Conservation (phyloP, 352 stramenopile genomes). For the Elongisporangium prolatum region DNA sequence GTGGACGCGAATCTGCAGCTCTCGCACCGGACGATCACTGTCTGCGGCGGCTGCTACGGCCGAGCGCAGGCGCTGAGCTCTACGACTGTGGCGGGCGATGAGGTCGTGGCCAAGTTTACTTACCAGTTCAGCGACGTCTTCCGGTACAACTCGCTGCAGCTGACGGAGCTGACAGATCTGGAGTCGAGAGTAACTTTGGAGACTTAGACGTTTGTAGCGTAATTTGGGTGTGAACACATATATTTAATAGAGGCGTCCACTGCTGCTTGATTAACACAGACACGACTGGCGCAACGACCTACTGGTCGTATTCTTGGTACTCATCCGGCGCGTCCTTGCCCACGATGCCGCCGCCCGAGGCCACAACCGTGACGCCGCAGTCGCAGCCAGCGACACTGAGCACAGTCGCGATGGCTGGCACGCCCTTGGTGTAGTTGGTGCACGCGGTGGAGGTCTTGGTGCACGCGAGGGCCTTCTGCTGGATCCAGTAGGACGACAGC, state of each 20-base stretch:
- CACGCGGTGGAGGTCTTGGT: conserved; percentile 43
- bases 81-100: not conserved
- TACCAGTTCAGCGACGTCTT: not conserved
- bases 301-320: not conserved
- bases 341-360: conserved; percentile 1
- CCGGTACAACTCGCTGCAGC: not conserved
- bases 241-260: not conserved
- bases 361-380: conserved; percentile 16
- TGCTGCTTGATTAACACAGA: not conserved
- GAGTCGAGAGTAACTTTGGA: not conserved
- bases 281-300: not conserved
- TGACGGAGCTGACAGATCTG: not conserved
- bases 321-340: conserved; percentile 1
- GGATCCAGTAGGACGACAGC: conserved; percentile 51
- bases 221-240: not conserved
- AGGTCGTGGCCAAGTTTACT: not conserved
- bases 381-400: conserved; percentile 52
- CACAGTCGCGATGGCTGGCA: conserved; percentile 43
- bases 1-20: conserved; percentile 11
- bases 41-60: not conserved
- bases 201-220: not conserved
- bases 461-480: conserved; percentile 60
- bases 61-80: not conserved
- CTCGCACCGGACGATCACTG: conserved; percentile 11
- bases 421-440: conserved; percentile 47